Conservation (phyloP, 495 filamentous ascomycete species). For the Lophium mytilinum region DNA sequence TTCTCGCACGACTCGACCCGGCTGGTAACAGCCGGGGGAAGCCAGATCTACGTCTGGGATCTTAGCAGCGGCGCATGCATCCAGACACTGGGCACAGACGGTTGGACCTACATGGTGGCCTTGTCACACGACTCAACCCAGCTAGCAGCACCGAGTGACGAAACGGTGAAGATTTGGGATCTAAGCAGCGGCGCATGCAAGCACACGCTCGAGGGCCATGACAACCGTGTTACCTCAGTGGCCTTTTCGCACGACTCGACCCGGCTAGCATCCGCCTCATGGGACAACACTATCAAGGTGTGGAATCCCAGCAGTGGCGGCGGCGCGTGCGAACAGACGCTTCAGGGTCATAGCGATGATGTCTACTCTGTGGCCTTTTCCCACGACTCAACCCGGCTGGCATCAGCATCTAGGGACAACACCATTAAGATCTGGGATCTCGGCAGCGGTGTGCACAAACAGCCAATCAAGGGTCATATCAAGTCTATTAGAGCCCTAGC, state of each 20-base stretch:
- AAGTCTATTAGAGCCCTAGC: too few species aligned
- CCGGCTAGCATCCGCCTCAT: not conserved
- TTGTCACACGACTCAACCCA: too few species aligned
- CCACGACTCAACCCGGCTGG: slow-evolving; percentile 6
- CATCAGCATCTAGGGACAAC: not conserved
- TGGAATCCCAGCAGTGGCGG: not conserved
- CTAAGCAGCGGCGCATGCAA: not conserved
- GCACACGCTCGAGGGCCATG: not conserved
- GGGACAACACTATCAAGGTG: not conserved
- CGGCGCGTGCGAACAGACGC: slow-evolving; percentile 14
- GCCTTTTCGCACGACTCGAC: not conserved
- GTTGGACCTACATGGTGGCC: too few species aligned
- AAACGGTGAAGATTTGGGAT: not conserved
- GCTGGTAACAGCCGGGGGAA: not conserved
- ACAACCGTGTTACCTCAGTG: too few species aligned
- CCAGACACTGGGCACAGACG: not conserved
- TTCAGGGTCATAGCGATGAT: slow-evolving; percentile 23
- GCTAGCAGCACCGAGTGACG: not conserved
- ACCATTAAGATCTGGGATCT: too few species aligned
- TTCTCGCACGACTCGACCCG: not conserved
- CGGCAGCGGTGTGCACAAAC: too few species aligned
- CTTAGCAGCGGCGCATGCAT: not conserved
- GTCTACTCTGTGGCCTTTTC: slow-evolving; percentile 11
- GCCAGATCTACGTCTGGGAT: not conserved
- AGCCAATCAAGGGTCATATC: too few species aligned